phyloP scores from a whole-genome alignment of 352 stramenopile species.

The Thalassiosira gravida region DNA sequence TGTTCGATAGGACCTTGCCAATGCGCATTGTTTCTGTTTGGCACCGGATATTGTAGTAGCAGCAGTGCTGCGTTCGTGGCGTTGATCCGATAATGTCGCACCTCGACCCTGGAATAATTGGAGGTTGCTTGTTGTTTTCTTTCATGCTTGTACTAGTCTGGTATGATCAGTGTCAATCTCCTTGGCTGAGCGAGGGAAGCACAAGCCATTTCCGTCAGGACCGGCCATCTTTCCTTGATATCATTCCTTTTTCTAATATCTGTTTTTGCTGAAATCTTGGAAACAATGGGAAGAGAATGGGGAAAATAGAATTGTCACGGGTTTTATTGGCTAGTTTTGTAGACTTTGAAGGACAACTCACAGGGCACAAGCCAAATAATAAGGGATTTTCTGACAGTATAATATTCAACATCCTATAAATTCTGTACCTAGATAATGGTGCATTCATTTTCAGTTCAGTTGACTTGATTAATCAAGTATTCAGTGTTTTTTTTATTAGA shows the following conservation, averaged over 20 bases:
- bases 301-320: background rate
- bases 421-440: conserved; percentile 19
- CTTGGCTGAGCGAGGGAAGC: too few relatives aligned
- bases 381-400: background rate
- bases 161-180: too few relatives aligned
- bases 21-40: too few relatives aligned
- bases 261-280: conserved; percentile 14
- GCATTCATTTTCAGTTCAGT: conserved; percentile 13
- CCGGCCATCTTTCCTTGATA: too few relatives aligned
- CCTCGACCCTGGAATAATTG: too few relatives aligned
- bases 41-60: too few relatives aligned
- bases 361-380: conserved; percentile 4
- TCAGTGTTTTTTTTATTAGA: background rate
- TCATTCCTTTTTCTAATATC: conserved; percentile 51
- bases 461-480: background rate
- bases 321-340: background rate
- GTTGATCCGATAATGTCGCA: too few relatives aligned
- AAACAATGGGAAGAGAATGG: background rate
- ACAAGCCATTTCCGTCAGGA: too few relatives aligned
- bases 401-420: background rate
- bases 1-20: too few relatives aligned
- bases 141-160: too few relatives aligned
- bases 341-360: background rate
- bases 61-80: too few relatives aligned
- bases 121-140: too few relatives aligned